Conservation (phyloP, 371 early-diverging fungal species). For the Funneliformis caledonium region DNA sequence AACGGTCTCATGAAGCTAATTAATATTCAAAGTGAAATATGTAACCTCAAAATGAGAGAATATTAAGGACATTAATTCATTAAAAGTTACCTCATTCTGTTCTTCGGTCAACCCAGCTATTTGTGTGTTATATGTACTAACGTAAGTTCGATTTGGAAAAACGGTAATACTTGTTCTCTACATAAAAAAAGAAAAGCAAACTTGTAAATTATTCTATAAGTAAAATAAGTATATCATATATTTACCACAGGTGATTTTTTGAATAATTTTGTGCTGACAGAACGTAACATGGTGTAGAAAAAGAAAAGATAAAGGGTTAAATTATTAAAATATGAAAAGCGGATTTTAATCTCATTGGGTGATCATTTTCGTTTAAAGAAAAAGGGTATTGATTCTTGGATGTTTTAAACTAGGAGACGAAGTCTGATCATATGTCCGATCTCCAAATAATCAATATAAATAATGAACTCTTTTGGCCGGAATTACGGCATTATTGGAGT, state of each 20-base stretch:
- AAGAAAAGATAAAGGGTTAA: no score
- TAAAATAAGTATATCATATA: not conserved
- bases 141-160: conserved; percentile 24
- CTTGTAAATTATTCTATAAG: not conserved
- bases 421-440: no score
- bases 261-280: not conserved
- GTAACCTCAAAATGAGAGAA: not conserved
- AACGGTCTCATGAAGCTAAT: conserved; percentile 73
- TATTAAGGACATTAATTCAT: not conserved
- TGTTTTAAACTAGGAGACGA: no score
- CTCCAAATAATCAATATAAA: no score
- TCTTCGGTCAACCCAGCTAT: conserved; percentile 78
- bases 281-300: not conserved
- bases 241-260: not conserved
- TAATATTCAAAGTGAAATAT: not conserved
- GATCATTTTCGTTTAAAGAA: no score
- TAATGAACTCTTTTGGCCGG: no score
- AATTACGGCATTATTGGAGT: no score
- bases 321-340: no score
- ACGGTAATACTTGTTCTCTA: not conserved
- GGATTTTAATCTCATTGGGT: no score
- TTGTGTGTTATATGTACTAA: conserved; percentile 69
- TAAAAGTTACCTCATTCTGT: conserved; percentile 62
- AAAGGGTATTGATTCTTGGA: no score
- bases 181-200: not conserved